A percentile compares a stretch with the other conserved stretches of the same genome.
These are phyloP conservation scores for Tricholoma saponaceum DNA, from an alignment of 768 basidiomycete species.

Conservation along the genomic window DNA sequence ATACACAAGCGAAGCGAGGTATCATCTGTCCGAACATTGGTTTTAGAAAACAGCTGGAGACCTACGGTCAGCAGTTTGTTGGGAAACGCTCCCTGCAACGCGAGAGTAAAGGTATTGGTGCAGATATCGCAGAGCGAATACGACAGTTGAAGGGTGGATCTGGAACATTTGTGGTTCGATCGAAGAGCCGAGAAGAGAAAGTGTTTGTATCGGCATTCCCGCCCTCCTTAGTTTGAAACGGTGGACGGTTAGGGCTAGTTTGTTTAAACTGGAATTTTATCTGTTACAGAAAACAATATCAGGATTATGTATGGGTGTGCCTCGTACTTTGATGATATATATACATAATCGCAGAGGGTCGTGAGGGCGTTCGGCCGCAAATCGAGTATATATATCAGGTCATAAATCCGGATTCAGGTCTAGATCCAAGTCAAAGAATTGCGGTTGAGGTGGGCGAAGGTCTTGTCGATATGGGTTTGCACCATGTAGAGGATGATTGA, in stretches of 20 bases:
- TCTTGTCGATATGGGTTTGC: conserved; percentile 73
- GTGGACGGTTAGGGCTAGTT: neutral
- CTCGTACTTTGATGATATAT: neutral
- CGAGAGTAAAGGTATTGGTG: conserved; percentile 10
- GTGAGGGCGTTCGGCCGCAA: neutral
- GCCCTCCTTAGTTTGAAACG: neutral
- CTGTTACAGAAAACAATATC: neutral
- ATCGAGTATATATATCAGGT: neutral
- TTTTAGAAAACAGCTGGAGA: conserved; percentile 55
- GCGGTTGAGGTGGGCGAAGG: conserved; percentile 52
- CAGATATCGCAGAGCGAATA: conserved; percentile 27
- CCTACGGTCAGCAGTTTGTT: conserved; percentile 28
- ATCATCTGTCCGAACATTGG: conserved; percentile 66
- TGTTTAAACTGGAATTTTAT: neutral
- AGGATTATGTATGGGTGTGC: neutral
- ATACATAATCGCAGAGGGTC: neutral
- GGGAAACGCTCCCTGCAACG: conserved; percentile 8
- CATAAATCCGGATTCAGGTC: conserved; percentile 82
- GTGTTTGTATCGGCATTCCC: neutral
- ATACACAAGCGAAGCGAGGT: conserved; percentile 50
- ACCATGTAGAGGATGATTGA: conserved; percentile 43
- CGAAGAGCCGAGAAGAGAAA: neutral
- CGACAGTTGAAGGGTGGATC: conserved; percentile 20
- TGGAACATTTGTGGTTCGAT: neutral
- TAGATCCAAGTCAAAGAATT: conserved; percentile 75